These are phyloP conservation scores for Aspergillus sp. DNA, from an alignment of 2,329 filamentous ascomycete species.

Conservation along the genomic window DNA sequence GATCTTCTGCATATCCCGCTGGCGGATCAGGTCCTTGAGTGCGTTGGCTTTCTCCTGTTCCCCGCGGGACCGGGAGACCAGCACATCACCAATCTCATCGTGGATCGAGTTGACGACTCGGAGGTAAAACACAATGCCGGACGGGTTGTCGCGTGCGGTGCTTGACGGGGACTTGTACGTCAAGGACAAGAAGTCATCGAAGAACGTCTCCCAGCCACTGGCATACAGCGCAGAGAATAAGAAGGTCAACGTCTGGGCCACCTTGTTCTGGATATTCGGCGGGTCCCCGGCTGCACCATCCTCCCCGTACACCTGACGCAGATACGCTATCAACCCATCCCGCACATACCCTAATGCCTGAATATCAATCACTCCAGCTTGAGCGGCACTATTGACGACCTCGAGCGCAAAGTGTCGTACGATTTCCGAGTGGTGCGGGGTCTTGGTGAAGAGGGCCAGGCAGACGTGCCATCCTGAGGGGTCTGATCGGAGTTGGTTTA, in stretches of 20 bases:
- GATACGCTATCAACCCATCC: slow-evolving; percentile 72
- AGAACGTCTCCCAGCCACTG: slow-evolving; percentile 77
- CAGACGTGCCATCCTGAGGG: slow-evolving; percentile 86
- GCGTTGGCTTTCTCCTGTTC: slow-evolving; percentile 81
- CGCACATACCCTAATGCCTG: slow-evolving; percentile 68
- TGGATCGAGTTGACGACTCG: slow-evolving; percentile 83
- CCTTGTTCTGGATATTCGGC: slow-evolving; percentile 81
- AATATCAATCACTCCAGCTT: slow-evolving; percentile 65
- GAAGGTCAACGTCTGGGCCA: slow-evolving; percentile 90
- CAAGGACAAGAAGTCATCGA: slow-evolving; percentile 78
- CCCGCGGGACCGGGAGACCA: slow-evolving; percentile 66
- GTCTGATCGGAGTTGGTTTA: slow-evolving; percentile 68
- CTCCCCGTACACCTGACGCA: slow-evolving; percentile 64
- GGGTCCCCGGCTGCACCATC: slow-evolving; percentile 56
- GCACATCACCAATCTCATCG: slow-evolving; percentile 91
- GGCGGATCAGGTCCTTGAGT: slow-evolving; percentile 82
- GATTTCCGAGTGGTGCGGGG: slow-evolving; percentile 68
- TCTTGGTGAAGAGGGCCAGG: slow-evolving; percentile 72
- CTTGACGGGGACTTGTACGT: slow-evolving; percentile 54
- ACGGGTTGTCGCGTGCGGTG: slow-evolving; percentile 57
- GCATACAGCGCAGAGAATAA: slow-evolving; percentile 84
- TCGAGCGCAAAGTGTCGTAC: slow-evolving; percentile 85
- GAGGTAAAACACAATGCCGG: slow-evolving; percentile 77
- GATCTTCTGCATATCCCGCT: slow-evolving; percentile 80
- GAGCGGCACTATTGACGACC: slow-evolving; percentile 84